phyloP scores from a whole-genome alignment of 1,284 basidiomycete genomes.

The Trametes versicolor region DNA sequence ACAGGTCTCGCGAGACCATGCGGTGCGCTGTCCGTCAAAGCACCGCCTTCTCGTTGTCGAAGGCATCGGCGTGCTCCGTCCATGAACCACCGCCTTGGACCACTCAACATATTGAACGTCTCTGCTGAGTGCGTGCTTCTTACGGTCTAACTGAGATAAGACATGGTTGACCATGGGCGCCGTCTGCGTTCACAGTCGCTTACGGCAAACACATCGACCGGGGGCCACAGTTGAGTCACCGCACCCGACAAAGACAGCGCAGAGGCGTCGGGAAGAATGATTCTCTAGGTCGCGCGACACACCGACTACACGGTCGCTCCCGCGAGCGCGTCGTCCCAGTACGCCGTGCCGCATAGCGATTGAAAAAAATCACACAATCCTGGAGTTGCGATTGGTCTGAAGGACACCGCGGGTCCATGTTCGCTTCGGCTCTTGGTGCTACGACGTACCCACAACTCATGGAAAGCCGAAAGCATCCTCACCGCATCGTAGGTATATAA shows the following conservation, averaged over 20 bases:
- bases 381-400: slow-evolving; percentile 17
- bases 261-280: background rate
- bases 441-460: background rate
- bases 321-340: background rate
- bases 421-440: background rate
- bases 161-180: background rate
- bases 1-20: slow-evolving; percentile 18
- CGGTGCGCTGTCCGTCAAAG: slow-evolving; percentile 3
- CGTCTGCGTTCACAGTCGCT: slow-evolving; percentile 15
- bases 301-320: slow-evolving; percentile 21
- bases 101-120: background rate
- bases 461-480: background rate
- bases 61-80: slow-evolving; percentile 1
- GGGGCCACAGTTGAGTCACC: slow-evolving; percentile 6
- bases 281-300: slow-evolving; percentile 13
- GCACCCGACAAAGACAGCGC: background rate
- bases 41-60: background rate
- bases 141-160: slow-evolving; percentile 12
- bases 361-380: slow-evolving; percentile 7
- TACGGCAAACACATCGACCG: slow-evolving; percentile 13
- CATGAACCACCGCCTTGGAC: background rate
- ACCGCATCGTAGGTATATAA: slow-evolving; percentile 18
- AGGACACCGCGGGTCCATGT: background rate
- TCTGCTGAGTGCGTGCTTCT: slow-evolving; percentile 3
- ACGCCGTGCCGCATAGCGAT: background rate